Evolutionary conservation across 2,329 filamentous ascomycete species (phyloP), one percentile per base, ranked within the genome.

Genomic region (Apiospora marii): DNA sequence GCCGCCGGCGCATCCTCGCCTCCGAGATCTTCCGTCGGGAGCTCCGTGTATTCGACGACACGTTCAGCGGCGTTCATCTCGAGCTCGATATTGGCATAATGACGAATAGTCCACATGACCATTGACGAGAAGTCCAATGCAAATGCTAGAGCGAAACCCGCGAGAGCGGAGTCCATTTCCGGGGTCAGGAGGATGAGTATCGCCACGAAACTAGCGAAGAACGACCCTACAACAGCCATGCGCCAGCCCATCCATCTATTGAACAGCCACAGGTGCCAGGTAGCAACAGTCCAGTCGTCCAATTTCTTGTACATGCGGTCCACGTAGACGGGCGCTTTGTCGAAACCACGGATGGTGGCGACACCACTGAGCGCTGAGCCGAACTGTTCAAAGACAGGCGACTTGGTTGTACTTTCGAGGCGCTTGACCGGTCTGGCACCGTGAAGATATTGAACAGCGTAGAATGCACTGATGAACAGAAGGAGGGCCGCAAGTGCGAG

Each of bases 51-150:
- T 79, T 95, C 93, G 5, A 94, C 85, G 37, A 96, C 90, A 43
- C 93, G 87, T 82, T 96, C 93, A 0, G 91, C 91, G 0, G 92
- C 89, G 77, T 95, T 95, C 92, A 95, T 94, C 78, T 93, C 90
- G 4, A 95, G 84, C 79, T 96, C 93, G 27, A 94, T 83, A 74
- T 90, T 91, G 0, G 92, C 88, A 78, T 94, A 94, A 71, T 91
- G 84, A 1, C 92, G 86, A 49, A 94, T 88, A 0, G 89, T 87
- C 88, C 77, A 71, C 68, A 92, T 88, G 71, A 94, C 88, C 10
- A 87, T 86, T 22, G 82, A 82, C 0, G 91, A 89, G 78, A 94
- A 94, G 72, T 93, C 89, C 43, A 95, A 84, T 0, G 92, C 89
- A 80, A 95, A 95, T 2, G 90, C 89, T 51, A 96, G 83, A 0